phyloP scores from a whole-genome alignment of 495 filamentous ascomycete genomes.

The Sporormia fimetaria region DNA sequence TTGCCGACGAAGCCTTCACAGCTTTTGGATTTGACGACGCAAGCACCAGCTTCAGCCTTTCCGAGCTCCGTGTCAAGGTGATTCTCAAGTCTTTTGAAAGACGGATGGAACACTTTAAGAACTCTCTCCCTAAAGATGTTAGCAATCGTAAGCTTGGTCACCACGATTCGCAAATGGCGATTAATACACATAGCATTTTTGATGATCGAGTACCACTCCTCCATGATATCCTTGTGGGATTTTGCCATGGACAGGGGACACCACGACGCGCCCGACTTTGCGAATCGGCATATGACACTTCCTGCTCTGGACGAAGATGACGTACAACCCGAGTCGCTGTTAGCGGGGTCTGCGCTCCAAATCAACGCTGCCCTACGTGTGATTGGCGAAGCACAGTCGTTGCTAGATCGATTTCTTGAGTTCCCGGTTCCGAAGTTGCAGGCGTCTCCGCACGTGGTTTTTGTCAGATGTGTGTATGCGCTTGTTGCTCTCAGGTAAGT shows the following conservation, averaged over 20 bases:
- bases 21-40: conserved; percentile 45
- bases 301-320: conserved; percentile 32
- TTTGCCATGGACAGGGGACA: conserved; percentile 24
- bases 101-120: conserved; percentile 40
- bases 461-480: conserved; percentile 36
- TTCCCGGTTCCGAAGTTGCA: conserved; percentile 36
- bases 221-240: conserved; percentile 21
- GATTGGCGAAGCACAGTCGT: conserved; percentile 40
- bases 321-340: conserved; percentile 23
- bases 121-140: conserved; percentile 32
- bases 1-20: conserved; percentile 40
- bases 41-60: conserved; percentile 35
- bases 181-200: conserved; percentile 32
- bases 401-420: conserved; percentile 38
- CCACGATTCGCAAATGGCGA: not conserved
- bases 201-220: conserved; percentile 17
- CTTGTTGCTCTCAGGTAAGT: conserved; percentile 39
- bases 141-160: conserved; percentile 22
- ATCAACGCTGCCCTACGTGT: conserved; percentile 41
- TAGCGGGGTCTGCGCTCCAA: conserved; percentile 35
- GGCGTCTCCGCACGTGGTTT: conserved; percentile 38
- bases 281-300: conserved; percentile 36
- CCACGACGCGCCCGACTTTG: conserved; percentile 20
- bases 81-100: conserved; percentile 43
- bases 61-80: conserved; percentile 40